These are phyloP conservation scores for Apiospora koreana DNA, from an alignment of 2,329 filamentous ascomycete species.

Conservation along the genomic window DNA sequence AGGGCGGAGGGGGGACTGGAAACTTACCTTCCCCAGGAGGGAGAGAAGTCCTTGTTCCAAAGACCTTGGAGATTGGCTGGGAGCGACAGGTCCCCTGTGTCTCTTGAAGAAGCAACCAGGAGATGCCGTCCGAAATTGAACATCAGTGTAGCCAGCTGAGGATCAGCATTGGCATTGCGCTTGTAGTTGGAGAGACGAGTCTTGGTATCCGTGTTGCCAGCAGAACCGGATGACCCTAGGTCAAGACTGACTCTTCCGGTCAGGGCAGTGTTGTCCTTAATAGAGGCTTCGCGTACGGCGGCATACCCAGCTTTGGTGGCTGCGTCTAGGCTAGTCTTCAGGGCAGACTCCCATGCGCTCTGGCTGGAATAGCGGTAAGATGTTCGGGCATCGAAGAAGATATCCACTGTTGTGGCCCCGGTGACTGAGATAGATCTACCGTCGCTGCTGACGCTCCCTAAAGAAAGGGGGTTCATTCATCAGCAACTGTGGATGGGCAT, in stretches of 20 bases:
- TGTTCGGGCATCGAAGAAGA: slow-evolving; percentile 29
- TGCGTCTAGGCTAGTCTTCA: slow-evolving; percentile 25
- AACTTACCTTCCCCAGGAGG: slow-evolving; percentile 17
- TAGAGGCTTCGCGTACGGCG: slow-evolving; percentile 16
- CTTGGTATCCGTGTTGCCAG: slow-evolving; percentile 14
- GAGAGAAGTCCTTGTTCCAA: slow-evolving; percentile 31
- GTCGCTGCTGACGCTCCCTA: slow-evolving; percentile 17
- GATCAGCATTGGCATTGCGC: slow-evolving; percentile 23
- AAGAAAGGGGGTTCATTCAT: not conserved
- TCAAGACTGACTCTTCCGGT: slow-evolving; percentile 24
- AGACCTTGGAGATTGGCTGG: slow-evolving; percentile 38
- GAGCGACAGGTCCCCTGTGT: slow-evolving; percentile 23
- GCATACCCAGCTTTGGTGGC: slow-evolving; percentile 23
- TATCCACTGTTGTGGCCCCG: slow-evolving; percentile 25
- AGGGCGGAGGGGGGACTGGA: no score
- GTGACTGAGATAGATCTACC: slow-evolving; percentile 20
- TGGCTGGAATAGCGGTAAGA: slow-evolving; percentile 26
- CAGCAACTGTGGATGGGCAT: not conserved
- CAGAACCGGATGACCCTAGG: slow-evolving; percentile 18
- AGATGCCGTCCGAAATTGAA: slow-evolving; percentile 36
- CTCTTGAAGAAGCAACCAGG: slow-evolving; percentile 28
- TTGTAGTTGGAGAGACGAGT: slow-evolving; percentile 17
- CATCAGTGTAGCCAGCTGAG: slow-evolving; percentile 28
- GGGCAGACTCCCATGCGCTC: slow-evolving; percentile 23
- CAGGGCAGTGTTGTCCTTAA: slow-evolving; percentile 23